phyloP scores from a whole-genome alignment of 2,329 filamentous ascomycete species.

The Fusarium verticillioides region DNA sequence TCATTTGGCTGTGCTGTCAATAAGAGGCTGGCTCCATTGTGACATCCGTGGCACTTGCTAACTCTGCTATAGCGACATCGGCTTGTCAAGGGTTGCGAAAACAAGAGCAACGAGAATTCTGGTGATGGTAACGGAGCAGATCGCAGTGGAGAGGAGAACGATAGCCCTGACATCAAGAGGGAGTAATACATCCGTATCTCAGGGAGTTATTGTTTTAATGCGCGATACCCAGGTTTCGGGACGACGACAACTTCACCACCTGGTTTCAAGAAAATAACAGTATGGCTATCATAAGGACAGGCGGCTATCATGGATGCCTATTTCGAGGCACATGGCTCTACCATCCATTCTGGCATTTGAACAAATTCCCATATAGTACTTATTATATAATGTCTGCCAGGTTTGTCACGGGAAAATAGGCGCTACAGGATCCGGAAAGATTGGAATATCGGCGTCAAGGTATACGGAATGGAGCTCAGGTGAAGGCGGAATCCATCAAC shows the following conservation, averaged over 20 bases:
- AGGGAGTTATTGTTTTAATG: conserved; percentile 10
- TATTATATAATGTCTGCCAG: conserved; percentile 25
- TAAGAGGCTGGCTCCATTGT: background rate
- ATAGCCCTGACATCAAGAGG: conserved; percentile 37
- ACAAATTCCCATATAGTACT: conserved; percentile 18
- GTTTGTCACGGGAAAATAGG: conserved; percentile 32
- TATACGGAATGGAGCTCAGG: conserved; percentile 1
- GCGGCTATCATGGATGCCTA: background rate
- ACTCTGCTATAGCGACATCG: conserved; percentile 63
- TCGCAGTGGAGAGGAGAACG: conserved; percentile 42
- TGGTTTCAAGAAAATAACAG: background rate
- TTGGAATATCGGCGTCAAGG: conserved; percentile 39
- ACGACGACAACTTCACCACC: conserved; percentile 15
- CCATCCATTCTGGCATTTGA: conserved; percentile 2
- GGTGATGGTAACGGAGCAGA: conserved; percentile 39
- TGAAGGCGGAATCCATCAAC: background rate
- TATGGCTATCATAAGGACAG: background rate
- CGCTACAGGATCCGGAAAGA: conserved; percentile 25
- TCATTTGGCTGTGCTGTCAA: background rate
- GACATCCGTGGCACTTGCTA: conserved; percentile 15
- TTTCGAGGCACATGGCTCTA: conserved; percentile 2
- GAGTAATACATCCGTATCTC: conserved; percentile 29
- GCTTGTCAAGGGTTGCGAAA: conserved; percentile 72
- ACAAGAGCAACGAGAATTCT: conserved; percentile 45
- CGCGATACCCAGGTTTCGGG: conserved; percentile 25